These are phyloP conservation scores for Cinnamomum micranthum DNA, from an alignment of 164 flowering plant species.

Conservation along the genomic window DNA sequence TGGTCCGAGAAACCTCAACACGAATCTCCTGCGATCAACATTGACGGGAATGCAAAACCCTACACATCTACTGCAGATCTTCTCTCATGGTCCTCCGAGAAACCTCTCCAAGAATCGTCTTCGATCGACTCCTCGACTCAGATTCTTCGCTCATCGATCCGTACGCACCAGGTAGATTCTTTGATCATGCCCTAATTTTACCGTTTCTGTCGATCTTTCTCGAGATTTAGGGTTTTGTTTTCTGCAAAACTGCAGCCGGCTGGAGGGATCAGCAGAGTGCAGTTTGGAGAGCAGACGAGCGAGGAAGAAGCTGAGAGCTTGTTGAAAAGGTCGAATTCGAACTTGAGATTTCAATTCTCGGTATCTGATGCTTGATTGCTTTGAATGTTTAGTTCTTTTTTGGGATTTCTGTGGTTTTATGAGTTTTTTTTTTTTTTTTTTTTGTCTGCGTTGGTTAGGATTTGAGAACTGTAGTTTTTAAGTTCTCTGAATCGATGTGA, in stretches of 20 bases:
- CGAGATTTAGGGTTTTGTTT: constrained; percentile 4
- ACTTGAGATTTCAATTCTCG: neutral
- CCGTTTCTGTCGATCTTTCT: neutral
- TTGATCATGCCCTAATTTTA: neutral
- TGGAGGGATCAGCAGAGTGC: constrained; percentile 77
- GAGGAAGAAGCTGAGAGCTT: constrained; percentile 85
- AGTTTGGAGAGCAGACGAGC: constrained; percentile 90
- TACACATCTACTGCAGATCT: constrained; percentile 95
- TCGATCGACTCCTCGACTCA: constrained; percentile 18
- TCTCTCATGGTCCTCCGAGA: constrained; percentile 76
- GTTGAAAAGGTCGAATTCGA: constrained; percentile 73
- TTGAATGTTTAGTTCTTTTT: neutral
- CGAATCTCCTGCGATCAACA: too few relatives aligned
- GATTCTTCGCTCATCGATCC: constrained; percentile 45
- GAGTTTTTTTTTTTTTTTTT: too few relatives aligned
- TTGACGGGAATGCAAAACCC: constrained; percentile 31
- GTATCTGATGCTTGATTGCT: neutral
- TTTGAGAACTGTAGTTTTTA: neutral
- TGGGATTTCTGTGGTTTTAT: too few relatives aligned
- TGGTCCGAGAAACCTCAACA: too few relatives aligned
- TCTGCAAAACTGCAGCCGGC: constrained; percentile 56
- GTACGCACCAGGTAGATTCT: constrained; percentile 53
- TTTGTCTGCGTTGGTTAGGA: neutral
- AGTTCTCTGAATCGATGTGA: neutral
- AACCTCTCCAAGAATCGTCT: constrained; percentile 42